Base-by-base conservation (phyloP, 2,329 filamentous ascomycete species). In the Lasiodiplodia sp. region DNA sequence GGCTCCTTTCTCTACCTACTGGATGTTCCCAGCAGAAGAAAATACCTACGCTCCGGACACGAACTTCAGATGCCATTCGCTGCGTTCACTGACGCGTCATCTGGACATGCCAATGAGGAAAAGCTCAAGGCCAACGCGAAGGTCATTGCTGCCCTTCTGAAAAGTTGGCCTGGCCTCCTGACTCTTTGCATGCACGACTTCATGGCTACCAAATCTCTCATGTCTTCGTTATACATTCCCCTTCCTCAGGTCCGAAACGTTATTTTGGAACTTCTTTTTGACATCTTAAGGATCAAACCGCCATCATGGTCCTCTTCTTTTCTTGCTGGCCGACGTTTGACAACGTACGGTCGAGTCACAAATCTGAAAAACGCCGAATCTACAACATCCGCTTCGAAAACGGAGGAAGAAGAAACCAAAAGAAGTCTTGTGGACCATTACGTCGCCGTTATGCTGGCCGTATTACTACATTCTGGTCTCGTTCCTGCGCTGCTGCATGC, bases 251-350 rank as follows among this genome's bases (percentile, higher is more conserved):
- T 88, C 10, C 82, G 88, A 60, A 94, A 97, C 75, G 91, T 94
- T 0, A 89, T 97, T 21, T 86, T 99, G 70, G 96, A 99, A 77
- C 83, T 99, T 14, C 81, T 99, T 21, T 97, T 96, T 73, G 89
- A 91, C 73, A 86, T 90, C 23, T 82, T 99, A 64, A 90, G 95
- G 44, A 97, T 99, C 76, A 98, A 98, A 73, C 91, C 94, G 69
- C 90, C 96, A 53, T 90, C 94, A 10, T 99, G 96, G 96, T 96
- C 96, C 8, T 94, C 93, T 0, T 96, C 95, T 0, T 99, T 97
- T 78, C 87, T 99, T 57, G 96, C 96, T 44, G 96, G 96, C 8
- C 88, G 96, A 72, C 87, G 96, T 69, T 84, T 99, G 57, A 99
- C 96, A 0, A 99, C 96, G 0, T 99, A 99, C 78, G 95, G 94